A percentile compares a stretch with the other conserved stretches of the same genome.
Evolutionary conservation across 2,329 filamentous ascomycete species (phyloP).

Genomic region (Trichoderma cornu-damae): DNA sequence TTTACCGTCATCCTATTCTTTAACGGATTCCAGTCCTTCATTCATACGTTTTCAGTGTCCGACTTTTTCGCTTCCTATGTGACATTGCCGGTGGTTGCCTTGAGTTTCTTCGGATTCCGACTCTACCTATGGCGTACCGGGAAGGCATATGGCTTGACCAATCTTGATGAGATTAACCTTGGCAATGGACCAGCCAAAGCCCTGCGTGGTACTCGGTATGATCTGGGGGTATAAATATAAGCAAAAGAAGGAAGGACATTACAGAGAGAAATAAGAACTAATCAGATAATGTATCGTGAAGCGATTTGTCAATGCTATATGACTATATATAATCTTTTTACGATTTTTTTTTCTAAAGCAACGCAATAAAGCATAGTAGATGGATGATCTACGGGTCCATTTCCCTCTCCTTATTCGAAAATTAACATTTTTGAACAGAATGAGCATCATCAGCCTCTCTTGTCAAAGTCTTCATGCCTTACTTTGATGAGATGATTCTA

Average conservation of each 20-base stretch:
- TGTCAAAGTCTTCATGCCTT: neutral
- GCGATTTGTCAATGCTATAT: neutral
- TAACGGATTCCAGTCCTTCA: conserved; percentile 42
- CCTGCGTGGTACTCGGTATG: conserved; percentile 11
- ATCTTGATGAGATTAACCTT: conserved; percentile 13
- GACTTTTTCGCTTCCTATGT: conserved; percentile 40
- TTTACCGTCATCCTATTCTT: conserved; percentile 41
- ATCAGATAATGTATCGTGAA: neutral
- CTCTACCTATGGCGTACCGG: conserved; percentile 6
- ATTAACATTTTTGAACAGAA: neutral
- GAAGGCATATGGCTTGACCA: conserved; percentile 6
- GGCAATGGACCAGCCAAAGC: conserved; percentile 15
- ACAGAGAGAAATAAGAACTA: neutral
- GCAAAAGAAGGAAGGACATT: too few species aligned
- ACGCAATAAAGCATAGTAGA: neutral
- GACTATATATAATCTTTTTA: neutral
- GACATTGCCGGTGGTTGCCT: conserved; percentile 25
- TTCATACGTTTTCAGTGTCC: conserved; percentile 36
- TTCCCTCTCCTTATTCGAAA: neutral
- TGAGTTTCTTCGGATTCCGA: conserved; percentile 38
- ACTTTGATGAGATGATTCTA: neutral
- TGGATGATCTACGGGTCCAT: neutral
- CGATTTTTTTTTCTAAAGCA: too few species aligned
- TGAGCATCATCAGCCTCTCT: neutral
- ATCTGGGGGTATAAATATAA: conserved; percentile 3